A percentile compares a stretch with the other conserved stretches of the same genome.
Evolutionary conservation across 305 asterid species (phyloP).

Genomic region (Fraxinus ornus): DNA sequence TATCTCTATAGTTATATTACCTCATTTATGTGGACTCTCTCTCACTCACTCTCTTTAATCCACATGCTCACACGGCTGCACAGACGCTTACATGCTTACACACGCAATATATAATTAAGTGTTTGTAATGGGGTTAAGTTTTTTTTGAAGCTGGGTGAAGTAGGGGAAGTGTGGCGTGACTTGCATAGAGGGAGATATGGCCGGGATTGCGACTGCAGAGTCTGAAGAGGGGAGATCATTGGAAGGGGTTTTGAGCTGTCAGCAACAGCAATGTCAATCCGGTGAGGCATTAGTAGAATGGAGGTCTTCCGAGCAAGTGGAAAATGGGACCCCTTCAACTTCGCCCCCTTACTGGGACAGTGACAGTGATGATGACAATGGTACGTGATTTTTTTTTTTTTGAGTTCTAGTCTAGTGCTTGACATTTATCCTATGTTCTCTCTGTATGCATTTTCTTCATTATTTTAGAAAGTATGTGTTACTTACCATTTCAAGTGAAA

Average conservation of each 20-base stretch:
- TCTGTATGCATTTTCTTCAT: background rate
- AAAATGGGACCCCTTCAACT: conserved; percentile 59
- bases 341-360: conserved; percentile 76
- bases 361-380: conserved; percentile 52
- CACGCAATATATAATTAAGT: background rate
- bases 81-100: too few relatives aligned
- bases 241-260: conserved; percentile 28
- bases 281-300: conserved; percentile 64
- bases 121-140: background rate
- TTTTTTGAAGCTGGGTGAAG: conserved; percentile 28
- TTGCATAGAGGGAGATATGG: conserved; percentile 44
- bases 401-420: background rate
- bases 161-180: conserved; percentile 39
- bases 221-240: conserved; percentile 35
- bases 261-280: conserved; percentile 34
- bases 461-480: background rate
- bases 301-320: conserved; percentile 69
- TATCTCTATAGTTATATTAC: background rate
- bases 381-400: conserved; percentile 18
- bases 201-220: conserved; percentile 33
- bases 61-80: background rate
- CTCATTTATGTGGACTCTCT: background rate
- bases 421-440: background rate
- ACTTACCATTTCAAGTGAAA: background rate
- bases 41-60: background rate